Percentiles rank a stretch among this genome's conserved stretches.
These are phyloP conservation scores for Metschnikowia noctiluminum DNA, from an alignment of 805 yeast genomes.

Conservation along the genomic window DNA sequence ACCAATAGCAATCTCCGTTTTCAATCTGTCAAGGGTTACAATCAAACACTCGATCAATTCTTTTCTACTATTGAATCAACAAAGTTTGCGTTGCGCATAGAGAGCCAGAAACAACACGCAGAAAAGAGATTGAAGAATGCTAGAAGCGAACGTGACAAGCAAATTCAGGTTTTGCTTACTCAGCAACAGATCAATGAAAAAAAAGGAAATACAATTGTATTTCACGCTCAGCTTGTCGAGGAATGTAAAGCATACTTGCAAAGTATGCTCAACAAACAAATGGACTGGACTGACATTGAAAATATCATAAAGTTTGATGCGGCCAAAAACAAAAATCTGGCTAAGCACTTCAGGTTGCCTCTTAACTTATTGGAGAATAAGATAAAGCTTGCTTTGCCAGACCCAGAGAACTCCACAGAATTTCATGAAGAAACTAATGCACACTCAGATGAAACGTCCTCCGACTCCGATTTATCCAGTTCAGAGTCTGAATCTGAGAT, in stretches of 20 bases:
- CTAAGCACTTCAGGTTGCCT: conserved; percentile 60
- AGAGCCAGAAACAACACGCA: conserved; percentile 74
- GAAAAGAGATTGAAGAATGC: conserved; percentile 73
- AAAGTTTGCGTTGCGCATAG: conserved; percentile 68
- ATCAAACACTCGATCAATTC: conserved; percentile 75
- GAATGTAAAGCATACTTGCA: conserved; percentile 68
- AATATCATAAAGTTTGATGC: conserved; percentile 69
- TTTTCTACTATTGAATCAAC: conserved; percentile 84
- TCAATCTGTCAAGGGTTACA: conserved; percentile 60
- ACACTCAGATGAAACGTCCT: conserved; percentile 22
- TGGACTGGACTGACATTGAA: conserved; percentile 93
- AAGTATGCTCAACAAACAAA: conserved; percentile 67
- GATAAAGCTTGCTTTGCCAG: conserved; percentile 55
- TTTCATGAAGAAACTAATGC: background rate
- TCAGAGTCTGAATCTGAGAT: conserved; percentile 36
- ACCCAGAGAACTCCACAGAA: conserved; percentile 35
- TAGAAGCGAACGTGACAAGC: conserved; percentile 63
- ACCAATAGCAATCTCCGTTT: conserved; percentile 30
- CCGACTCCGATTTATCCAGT: conserved; percentile 10
- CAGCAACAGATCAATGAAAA: conserved; percentile 61
- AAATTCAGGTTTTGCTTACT: conserved; percentile 60
- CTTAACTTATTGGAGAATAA: conserved; percentile 67
- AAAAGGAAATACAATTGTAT: conserved; percentile 72
- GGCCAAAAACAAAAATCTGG: conserved; percentile 58
- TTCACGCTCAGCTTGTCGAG: conserved; percentile 67